Conservation (phyloP, 257 asterid genomes). For the Penstemon newberryi region DNA sequence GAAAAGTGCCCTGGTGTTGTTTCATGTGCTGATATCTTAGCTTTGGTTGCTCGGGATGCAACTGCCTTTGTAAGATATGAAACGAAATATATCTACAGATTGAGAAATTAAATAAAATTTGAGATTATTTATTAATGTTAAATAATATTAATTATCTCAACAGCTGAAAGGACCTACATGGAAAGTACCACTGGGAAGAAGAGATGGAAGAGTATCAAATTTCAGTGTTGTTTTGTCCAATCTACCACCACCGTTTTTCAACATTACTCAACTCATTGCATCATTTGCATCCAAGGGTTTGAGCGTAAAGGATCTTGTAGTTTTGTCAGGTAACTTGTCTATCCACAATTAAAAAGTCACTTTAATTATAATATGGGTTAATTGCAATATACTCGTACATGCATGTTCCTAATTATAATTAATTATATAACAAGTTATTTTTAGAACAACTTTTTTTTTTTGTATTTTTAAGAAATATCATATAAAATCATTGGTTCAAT, state of each 20-base stretch:
- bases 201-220: slow-evolving; percentile 53
- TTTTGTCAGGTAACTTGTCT: slow-evolving; percentile 46
- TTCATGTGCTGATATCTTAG: slow-evolving; percentile 74
- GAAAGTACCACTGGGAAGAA: slow-evolving; percentile 56
- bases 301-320: slow-evolving; percentile 53
- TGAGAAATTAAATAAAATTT: not conserved
- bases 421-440: no score
- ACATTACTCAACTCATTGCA: slow-evolving; percentile 41
- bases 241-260: slow-evolving; percentile 49
- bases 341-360: not conserved
- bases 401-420: no score
- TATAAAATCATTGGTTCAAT: no score
- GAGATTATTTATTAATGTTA: not conserved
- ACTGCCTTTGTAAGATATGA: slow-evolving; percentile 29
- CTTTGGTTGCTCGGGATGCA: slow-evolving; percentile 62
- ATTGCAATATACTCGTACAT: no score
- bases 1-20: slow-evolving; percentile 61
- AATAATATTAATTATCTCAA: not conserved
- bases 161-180: slow-evolving; percentile 48
- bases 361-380: no score
- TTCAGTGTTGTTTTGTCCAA: slow-evolving; percentile 31
- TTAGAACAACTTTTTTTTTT: no score
- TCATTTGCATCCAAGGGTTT: slow-evolving; percentile 46
- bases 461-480: no score
- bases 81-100: not conserved